These are phyloP conservation scores for Linnemannia zychae DNA, from an alignment of 192 early-diverging fungal genomes.

Conservation along the genomic window DNA sequence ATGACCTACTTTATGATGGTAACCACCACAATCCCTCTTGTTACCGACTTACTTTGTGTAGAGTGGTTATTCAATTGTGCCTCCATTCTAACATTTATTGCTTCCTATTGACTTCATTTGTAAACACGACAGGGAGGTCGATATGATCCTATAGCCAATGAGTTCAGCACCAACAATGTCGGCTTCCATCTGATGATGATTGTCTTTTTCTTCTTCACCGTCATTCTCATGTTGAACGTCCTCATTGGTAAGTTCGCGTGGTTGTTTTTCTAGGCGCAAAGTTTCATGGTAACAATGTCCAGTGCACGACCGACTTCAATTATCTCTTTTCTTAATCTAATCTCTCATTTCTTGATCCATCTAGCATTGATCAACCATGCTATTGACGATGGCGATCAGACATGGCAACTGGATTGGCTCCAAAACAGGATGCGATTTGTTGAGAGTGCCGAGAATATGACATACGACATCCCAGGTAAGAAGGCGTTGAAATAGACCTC, in stretches of 20 bases:
- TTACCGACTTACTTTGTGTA: too few relatives aligned
- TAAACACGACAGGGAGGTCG: constrained; percentile 11
- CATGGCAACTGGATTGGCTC: constrained; percentile 9
- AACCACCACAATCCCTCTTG: neutral
- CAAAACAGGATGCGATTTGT: constrained; percentile 16
- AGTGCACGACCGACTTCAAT: too few relatives aligned
- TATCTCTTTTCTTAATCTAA: neutral
- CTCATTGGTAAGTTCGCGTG: constrained; percentile 34
- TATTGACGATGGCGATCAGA: neutral
- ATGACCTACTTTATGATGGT: constrained; percentile 25
- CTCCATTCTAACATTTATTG: neutral
- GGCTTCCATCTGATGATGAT: constrained; percentile 8
- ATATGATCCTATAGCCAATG: constrained; percentile 4
- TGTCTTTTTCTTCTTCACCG: constrained; percentile 20
- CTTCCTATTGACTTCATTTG: neutral
- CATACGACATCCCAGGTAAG: constrained; percentile 11
- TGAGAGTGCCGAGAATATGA: constrained; percentile 13
- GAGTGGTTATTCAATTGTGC: neutral
- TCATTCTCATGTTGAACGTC: constrained; percentile 27
- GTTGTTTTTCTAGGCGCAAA: neutral
- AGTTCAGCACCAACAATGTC: neutral
- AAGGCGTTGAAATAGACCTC: too few relatives aligned
- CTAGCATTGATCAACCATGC: constrained; percentile 6
- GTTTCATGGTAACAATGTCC: neutral
- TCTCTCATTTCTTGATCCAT: neutral